Conservation (phyloP, 225 moss, liverwort and hornwort species). For the Thuidium tamariscinum region DNA sequence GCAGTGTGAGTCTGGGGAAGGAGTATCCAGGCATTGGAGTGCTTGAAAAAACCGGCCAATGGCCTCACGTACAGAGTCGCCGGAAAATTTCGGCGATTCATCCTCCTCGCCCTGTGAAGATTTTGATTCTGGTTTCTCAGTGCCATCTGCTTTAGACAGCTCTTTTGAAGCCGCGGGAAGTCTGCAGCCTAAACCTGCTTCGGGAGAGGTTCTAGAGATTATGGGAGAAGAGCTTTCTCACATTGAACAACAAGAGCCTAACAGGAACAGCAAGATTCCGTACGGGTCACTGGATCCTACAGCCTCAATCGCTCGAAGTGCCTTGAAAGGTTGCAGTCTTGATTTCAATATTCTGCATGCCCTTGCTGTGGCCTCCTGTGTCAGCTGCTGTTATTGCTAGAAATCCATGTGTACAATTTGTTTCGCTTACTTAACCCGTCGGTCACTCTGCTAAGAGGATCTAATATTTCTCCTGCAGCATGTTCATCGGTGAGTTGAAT, state of each 20-base stretch:
- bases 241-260: conserved; percentile 18
- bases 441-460: not conserved
- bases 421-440: not conserved
- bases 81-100: conserved; percentile 26
- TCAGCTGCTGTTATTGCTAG: not conserved
- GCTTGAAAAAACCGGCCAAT: conserved; percentile 67
- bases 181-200: conserved; percentile 24
- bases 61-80: conserved; percentile 64
- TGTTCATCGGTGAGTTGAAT: not conserved
- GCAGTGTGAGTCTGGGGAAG: conserved; percentile 15
- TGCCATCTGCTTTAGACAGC: not conserved
- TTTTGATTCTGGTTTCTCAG: not conserved
- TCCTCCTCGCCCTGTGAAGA: not conserved
- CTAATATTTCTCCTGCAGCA: not conserved
- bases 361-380: not conserved
- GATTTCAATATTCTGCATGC: not conserved
- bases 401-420: not conserved
- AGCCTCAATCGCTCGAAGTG: conserved; percentile 26
- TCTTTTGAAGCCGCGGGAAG: not conserved
- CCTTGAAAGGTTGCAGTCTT: conserved; percentile 24
- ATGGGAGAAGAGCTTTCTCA: conserved; percentile 15
- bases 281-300: conserved; percentile 36
- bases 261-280: conserved; percentile 18
- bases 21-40: conserved; percentile 24
- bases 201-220: conserved; percentile 22